Base-by-base conservation (phyloP, 345 rosid species). In the Diplotaxis tenuifolia region DNA sequence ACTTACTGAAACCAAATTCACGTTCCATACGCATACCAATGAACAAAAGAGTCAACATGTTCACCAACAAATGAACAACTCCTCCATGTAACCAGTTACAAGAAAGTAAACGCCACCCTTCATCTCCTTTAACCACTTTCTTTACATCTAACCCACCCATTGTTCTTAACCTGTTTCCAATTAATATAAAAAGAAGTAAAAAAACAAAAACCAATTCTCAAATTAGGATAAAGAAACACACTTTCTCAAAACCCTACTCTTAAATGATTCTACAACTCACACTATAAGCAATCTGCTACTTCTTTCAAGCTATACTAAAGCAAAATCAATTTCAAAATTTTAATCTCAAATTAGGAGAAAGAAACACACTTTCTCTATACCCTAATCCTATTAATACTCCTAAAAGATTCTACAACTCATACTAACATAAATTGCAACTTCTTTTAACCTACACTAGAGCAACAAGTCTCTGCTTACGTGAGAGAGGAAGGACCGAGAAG, bases 81-180 rank as follows among this genome's bases (percentile, higher is more conserved):
- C 98, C 97, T 67, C 81, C 98, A 50, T 93, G 98, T 80, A 93
- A 78, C 98, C 98, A 93, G 27, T 86, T 89, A 83, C 97, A 91
- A 71, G 89, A 80, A 68, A 91, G 70, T 25, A 93, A 86, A 59
- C 93, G 94, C 98, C 98, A 93, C 52, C 90, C 96, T 65, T 88
- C 86, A 75, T 89, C 80, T 52, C 75, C 49, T 21, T 88, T 75
- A 25, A 91, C 87, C 67, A 93, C 97, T 82, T 65, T 88, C 19
- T 14, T 68, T 4, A 84, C 92, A 77, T 80, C 80, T 3, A 93
- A 76, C 25, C 88, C 97, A 12, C 97, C 98, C 89, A 94, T 81
- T 78, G 84, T 86, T 80, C 27, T 89, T 68, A 94, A 79, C 83
- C 97, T 89, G 78, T 65, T 53, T 22, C 9, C 59, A 47, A 47